A percentile compares a stretch with the other conserved stretches of the same genome.
phyloP scores from a whole-genome alignment of 2,329 filamentous ascomycete species.

The Fusarium piperis region DNA sequence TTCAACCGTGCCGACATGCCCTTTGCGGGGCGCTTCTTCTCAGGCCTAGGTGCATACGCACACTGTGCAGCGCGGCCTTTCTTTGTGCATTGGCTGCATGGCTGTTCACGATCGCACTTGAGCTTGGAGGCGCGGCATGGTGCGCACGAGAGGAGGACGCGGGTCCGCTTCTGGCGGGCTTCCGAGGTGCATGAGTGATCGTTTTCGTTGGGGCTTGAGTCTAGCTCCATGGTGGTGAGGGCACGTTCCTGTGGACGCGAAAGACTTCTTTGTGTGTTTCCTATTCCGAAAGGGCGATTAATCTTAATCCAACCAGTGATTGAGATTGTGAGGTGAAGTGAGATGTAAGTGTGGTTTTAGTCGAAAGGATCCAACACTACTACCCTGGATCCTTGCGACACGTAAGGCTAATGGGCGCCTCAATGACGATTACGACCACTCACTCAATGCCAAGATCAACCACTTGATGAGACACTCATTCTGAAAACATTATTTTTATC shows the following conservation, averaged over 20 bases:
- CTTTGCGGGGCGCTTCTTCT: slow-evolving; percentile 52
- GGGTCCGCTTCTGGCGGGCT: slow-evolving; percentile 53
- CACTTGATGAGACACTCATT: not conserved
- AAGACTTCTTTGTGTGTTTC: not conserved
- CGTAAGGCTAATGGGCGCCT: not conserved
- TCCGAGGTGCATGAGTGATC: slow-evolving; percentile 31
- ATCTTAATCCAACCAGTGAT: not conserved
- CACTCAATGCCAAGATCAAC: not conserved
- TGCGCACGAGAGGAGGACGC: slow-evolving; percentile 62
- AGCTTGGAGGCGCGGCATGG: slow-evolving; percentile 64
- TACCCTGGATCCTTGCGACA: not conserved
- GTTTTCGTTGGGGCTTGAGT: slow-evolving; percentile 36
- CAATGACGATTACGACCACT: not conserved
- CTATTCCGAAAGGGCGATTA: not conserved
- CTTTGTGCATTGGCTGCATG: slow-evolving; percentile 63
- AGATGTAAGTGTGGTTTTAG: not conserved
- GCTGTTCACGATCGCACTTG: slow-evolving; percentile 64
- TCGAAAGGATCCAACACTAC: not conserved
- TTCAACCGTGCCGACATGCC: slow-evolving; percentile 65
- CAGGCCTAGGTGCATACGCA: slow-evolving; percentile 59
- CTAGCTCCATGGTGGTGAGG: slow-evolving; percentile 20
- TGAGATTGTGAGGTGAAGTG: not conserved
- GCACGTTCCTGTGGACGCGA: not conserved
- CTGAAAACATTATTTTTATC: not conserved
- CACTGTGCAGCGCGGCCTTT: slow-evolving; percentile 59